Conservation (phyloP, 352 stramenopile genomes). For the Phytophthora sp. region DNA sequence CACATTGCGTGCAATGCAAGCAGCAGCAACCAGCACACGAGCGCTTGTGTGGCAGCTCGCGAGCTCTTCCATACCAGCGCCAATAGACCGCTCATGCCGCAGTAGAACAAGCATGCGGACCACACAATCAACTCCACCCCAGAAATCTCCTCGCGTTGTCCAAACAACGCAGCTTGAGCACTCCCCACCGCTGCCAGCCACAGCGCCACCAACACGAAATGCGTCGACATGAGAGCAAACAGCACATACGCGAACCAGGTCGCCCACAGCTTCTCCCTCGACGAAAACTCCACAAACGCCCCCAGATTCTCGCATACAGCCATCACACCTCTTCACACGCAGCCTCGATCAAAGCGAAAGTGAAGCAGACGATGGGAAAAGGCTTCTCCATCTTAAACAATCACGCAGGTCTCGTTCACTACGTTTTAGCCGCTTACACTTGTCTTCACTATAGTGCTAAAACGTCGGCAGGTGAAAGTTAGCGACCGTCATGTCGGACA, state of each 20-base stretch:
- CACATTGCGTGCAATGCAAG: slow-evolving; percentile 8
- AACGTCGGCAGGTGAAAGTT: too few relatives aligned
- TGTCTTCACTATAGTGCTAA: too few relatives aligned
- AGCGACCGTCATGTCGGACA: neutral
- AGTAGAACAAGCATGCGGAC: slow-evolving; percentile 9
- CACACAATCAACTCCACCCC: slow-evolving; percentile 7
- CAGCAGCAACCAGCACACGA: slow-evolving; percentile 12
- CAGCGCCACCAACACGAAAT: slow-evolving; percentile 16
- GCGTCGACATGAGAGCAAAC: slow-evolving; percentile 15
- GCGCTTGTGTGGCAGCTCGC: neutral
- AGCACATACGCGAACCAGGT: neutral
- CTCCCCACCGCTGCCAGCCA: slow-evolving; percentile 12
- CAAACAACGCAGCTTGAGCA: slow-evolving; percentile 14
- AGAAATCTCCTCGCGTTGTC: slow-evolving; percentile 10
- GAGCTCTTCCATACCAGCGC: neutral
- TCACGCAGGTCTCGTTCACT: too few relatives aligned
- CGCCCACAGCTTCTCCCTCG: neutral
- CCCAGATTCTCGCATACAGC: too few relatives aligned
- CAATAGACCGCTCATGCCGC: slow-evolving; percentile 11
- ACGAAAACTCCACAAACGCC: neutral
- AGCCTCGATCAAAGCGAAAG: too few relatives aligned
- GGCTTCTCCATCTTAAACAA: too few relatives aligned
- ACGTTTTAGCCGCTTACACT: too few relatives aligned
- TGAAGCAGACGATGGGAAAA: too few relatives aligned
- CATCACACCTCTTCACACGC: too few relatives aligned